These are phyloP conservation scores for Mycena sp. DNA, from an alignment of 1,284 basidiomycete species.

Conservation along the genomic window DNA sequence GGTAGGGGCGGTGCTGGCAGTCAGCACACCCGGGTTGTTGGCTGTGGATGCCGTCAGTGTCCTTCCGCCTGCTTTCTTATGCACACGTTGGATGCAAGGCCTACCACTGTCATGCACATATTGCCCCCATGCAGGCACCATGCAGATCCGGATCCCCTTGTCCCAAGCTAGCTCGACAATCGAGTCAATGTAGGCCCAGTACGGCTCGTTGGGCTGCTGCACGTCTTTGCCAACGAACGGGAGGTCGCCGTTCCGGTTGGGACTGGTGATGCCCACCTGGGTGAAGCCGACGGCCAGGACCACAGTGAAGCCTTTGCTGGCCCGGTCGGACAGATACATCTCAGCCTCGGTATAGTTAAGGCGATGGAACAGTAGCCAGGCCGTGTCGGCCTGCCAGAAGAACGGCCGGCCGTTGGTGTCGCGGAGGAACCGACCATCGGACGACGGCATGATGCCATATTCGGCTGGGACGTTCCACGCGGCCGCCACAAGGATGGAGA, in stretches of 20 bases:
- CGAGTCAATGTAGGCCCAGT: slow-evolving; percentile 7
- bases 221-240: neutral
- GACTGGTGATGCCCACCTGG: slow-evolving; percentile 2
- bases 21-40: slow-evolving; percentile 3
- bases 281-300: slow-evolving; percentile 4
- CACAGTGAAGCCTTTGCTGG: slow-evolving; percentile 12
- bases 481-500: neutral
- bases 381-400: slow-evolving; percentile 16
- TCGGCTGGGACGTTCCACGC: slow-evolving; percentile 1
- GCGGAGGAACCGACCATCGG: slow-evolving; percentile 1
- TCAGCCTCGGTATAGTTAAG: slow-evolving; percentile 11
- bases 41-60: neutral
- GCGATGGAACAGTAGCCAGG: slow-evolving; percentile 10
- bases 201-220: slow-evolving; percentile 9
- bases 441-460: neutral
- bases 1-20: neutral
- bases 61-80: neutral
- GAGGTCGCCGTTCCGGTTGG: slow-evolving; percentile 12
- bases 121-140: slow-evolving; percentile 10
- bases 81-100: neutral
- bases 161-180: neutral
- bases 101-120: slow-evolving; percentile 9
- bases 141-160: slow-evolving; percentile 7
- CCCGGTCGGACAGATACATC: slow-evolving; percentile 5
- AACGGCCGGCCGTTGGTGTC: slow-evolving; percentile 5